Conservation (phyloP, 257 asterid genomes). For the Phtheirospermum japonicum region DNA sequence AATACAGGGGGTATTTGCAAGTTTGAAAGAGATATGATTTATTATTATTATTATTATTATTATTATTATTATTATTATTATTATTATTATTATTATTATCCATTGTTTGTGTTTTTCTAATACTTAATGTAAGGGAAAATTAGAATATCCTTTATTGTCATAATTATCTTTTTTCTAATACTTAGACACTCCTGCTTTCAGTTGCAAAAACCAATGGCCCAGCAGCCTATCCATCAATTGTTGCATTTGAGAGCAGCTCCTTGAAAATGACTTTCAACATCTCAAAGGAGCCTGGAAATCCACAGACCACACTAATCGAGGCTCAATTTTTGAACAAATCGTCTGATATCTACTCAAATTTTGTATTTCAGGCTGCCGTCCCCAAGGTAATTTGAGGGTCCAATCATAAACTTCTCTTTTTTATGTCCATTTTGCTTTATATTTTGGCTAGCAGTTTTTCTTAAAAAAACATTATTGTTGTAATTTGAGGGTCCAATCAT, state of each 20-base stretch:
- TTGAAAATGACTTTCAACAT: constrained; percentile 66
- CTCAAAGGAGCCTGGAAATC: constrained; percentile 75
- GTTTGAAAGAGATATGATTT: not conserved
- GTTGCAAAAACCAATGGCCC: constrained; percentile 63
- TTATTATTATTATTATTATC: too few species aligned
- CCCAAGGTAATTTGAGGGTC: constrained; percentile 67
- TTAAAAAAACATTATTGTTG: too few species aligned
- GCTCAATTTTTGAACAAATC: constrained; percentile 77
- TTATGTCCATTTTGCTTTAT: too few species aligned
- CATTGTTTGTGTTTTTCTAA: not conserved
- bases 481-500: too few species aligned
- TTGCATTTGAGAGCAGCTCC: constrained; percentile 84
- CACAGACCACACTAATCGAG: constrained; percentile 66
- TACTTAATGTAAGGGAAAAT: not conserved
- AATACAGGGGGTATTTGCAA: too few species aligned
- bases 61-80: not conserved
- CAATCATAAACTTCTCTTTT: constrained; percentile 2
- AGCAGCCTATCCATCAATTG: constrained; percentile 62
- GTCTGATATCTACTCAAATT: constrained; percentile 58
- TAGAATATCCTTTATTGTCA: too few species aligned
- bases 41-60: not conserved
- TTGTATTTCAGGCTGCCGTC: constrained; percentile 93
- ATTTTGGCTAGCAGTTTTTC: too few species aligned
- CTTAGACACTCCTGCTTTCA: constrained; percentile 27
- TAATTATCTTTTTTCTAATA: not conserved